These are phyloP conservation scores for Monilinia vaccinii-corymbosi DNA, from an alignment of 2,329 filamentous ascomycete species.

Conservation along the genomic window DNA sequence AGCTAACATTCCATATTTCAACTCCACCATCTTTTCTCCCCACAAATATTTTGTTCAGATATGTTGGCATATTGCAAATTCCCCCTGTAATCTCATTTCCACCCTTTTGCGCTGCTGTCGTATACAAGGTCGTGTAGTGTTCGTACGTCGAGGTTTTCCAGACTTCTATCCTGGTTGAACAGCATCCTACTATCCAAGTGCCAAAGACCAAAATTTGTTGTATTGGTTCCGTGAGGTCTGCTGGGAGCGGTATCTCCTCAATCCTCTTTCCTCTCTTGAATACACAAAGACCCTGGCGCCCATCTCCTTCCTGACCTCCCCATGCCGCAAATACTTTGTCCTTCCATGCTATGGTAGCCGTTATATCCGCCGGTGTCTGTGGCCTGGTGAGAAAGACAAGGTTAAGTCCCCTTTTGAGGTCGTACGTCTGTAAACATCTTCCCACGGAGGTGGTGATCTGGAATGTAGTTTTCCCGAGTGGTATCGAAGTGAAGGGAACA, in stretches of 20 bases:
- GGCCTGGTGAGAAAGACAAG: conserved; percentile 90
- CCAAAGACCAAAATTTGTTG: conserved; percentile 75
- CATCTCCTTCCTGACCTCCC: conserved; percentile 50
- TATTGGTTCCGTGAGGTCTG: conserved; percentile 59
- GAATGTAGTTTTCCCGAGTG: conserved; percentile 88
- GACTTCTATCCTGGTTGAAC: conserved; percentile 67
- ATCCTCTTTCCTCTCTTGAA: conserved; percentile 86
- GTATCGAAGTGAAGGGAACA: conserved; percentile 82
- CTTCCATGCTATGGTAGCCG: conserved; percentile 80
- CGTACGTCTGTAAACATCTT: conserved; percentile 87
- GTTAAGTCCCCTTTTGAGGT: conserved; percentile 80
- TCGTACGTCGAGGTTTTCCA: conserved; percentile 80
- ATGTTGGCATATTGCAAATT: conserved; percentile 84
- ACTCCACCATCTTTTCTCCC: conserved; percentile 81
- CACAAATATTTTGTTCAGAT: conserved; percentile 90
- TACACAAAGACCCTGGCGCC: conserved; percentile 68
- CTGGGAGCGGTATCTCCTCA: conserved; percentile 61
- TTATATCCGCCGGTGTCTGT: conserved; percentile 78
- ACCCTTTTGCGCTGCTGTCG: conserved; percentile 45
- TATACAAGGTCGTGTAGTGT: conserved; percentile 76
- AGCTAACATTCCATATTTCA: conserved; percentile 96
- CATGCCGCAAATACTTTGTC: conserved; percentile 83
- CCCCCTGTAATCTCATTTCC: conserved; percentile 66
- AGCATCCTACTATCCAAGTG: conserved; percentile 80
- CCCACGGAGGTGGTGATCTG: conserved; percentile 96